Evolutionary conservation across 208 protist species (phyloP).

Genomic region (Histomonas meleagridis): DNA sequence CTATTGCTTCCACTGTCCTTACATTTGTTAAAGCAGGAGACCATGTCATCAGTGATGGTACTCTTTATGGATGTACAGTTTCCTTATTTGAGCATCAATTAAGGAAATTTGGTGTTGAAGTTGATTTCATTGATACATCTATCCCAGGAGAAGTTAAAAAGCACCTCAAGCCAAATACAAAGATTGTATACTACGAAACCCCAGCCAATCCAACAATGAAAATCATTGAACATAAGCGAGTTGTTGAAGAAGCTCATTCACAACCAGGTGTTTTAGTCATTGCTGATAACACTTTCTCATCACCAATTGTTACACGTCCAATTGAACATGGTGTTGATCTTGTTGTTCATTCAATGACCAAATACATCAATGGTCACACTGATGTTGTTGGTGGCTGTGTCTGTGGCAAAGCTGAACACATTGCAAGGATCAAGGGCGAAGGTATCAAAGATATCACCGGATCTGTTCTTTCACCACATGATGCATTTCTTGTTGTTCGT

Average conservation of each 20-base stretch:
- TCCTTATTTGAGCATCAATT: not conserved
- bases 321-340: slow-evolving; percentile 47
- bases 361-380: slow-evolving; percentile 50
- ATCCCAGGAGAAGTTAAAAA: slow-evolving; percentile 10
- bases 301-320: slow-evolving; percentile 40
- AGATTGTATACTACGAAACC: slow-evolving; percentile 49
- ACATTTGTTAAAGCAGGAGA: not conserved
- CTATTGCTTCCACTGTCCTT: not conserved
- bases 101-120: not conserved
- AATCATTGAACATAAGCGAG: slow-evolving; percentile 43
- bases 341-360: slow-evolving; percentile 49
- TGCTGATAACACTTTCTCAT: slow-evolving; percentile 30
- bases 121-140: not conserved
- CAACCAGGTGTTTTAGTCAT: slow-evolving; percentile 39
- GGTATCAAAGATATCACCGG: slow-evolving; percentile 36
- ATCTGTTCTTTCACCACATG: slow-evolving; percentile 39
- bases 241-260: not conserved
- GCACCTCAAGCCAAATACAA: slow-evolving; percentile 38
- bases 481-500: slow-evolving; percentile 40
- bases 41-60: not conserved
- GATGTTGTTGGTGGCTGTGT: slow-evolving; percentile 28
- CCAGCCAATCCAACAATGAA: slow-evolving; percentile 52
- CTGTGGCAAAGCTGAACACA: not conserved
- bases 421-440: not conserved
- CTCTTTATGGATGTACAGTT: not conserved